phyloP scores from a whole-genome alignment of 2,329 filamentous ascomycete genomes.

The Hypoxylon rubiginosum region DNA sequence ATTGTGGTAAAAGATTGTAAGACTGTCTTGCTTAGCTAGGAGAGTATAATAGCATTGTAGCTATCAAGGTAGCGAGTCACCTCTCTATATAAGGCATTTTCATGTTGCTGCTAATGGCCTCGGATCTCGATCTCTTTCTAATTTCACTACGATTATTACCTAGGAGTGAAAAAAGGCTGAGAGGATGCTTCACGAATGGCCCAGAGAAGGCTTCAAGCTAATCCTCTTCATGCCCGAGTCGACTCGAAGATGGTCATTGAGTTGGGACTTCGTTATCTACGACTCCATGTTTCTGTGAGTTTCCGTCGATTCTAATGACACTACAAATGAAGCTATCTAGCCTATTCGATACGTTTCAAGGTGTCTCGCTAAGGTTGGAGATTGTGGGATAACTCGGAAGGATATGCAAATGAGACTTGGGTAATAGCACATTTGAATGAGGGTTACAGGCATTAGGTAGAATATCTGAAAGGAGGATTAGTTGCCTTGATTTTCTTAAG shows the following conservation, averaged over 20 bases:
- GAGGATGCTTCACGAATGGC: background rate
- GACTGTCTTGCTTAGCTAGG: background rate
- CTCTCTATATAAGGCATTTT: conserved; percentile 6
- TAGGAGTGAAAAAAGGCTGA: no score
- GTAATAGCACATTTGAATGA: no score
- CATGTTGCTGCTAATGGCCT: background rate
- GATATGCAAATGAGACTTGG: background rate
- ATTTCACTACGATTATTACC: background rate
- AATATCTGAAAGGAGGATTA: background rate
- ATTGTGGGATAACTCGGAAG: background rate
- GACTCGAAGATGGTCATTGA: background rate
- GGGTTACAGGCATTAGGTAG: no score
- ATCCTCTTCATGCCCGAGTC: background rate
- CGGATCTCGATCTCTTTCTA: background rate
- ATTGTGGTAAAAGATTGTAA: conserved; percentile 8
- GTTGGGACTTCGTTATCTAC: background rate
- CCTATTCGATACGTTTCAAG: background rate
- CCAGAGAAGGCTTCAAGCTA: background rate
- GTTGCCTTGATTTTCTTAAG: background rate
- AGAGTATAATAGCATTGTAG: conserved; percentile 14
- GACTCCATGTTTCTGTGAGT: background rate
- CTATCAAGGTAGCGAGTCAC: background rate
- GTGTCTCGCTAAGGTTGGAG: background rate
- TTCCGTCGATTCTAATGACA: background rate
- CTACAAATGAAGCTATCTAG: background rate